These are phyloP conservation scores for Diatrype stigma DNA, from an alignment of 2,329 filamentous ascomycete genomes.

Conservation along the genomic window DNA sequence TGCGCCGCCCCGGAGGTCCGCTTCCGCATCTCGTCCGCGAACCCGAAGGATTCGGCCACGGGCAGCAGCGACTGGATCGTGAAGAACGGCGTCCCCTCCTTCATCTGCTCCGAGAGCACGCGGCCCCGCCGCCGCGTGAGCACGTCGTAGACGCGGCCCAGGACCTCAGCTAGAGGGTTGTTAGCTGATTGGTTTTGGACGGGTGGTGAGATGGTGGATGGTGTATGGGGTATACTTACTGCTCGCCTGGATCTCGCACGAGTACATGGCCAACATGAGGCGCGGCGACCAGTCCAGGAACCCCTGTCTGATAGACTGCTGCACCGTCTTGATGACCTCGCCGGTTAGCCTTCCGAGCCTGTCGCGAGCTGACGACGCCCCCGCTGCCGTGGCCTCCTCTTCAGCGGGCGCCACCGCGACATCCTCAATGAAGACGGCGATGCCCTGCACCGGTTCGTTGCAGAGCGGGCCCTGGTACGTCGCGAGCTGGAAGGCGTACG, in stretches of 20 bases:
- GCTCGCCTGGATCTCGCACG: constrained; percentile 92
- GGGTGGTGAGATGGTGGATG: constrained; percentile 15
- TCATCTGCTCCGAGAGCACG: constrained; percentile 86
- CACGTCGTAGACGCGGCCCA: constrained; percentile 94
- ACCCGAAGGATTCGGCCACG: constrained; percentile 93
- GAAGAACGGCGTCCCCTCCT: constrained; percentile 94
- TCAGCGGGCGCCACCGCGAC: constrained; percentile 59
- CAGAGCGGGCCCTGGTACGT: constrained; percentile 87
- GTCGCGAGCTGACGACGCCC: constrained; percentile 53
- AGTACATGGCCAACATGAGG: constrained; percentile 97
- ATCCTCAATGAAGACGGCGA: constrained; percentile 86
- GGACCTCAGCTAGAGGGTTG: constrained; percentile 65
- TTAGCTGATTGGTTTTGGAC: constrained; percentile 4
- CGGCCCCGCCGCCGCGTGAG: constrained; percentile 88
- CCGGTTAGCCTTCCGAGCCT: constrained; percentile 78
- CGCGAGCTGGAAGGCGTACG: constrained; percentile 90
- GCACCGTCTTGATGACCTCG: constrained; percentile 86
- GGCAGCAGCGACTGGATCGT: constrained; percentile 85
- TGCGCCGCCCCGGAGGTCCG: constrained; percentile 84
- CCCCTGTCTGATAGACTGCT: constrained; percentile 75
- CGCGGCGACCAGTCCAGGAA: constrained; percentile 96
- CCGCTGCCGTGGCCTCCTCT: constrained; percentile 47
- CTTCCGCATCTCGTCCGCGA: constrained; percentile 94
- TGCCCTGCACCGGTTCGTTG: constrained; percentile 86
- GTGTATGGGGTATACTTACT: constrained; percentile 46